These are phyloP conservation scores for Pleodorina starrii DNA, from an alignment of 139 green algal genomes.

Conservation along the genomic window DNA sequence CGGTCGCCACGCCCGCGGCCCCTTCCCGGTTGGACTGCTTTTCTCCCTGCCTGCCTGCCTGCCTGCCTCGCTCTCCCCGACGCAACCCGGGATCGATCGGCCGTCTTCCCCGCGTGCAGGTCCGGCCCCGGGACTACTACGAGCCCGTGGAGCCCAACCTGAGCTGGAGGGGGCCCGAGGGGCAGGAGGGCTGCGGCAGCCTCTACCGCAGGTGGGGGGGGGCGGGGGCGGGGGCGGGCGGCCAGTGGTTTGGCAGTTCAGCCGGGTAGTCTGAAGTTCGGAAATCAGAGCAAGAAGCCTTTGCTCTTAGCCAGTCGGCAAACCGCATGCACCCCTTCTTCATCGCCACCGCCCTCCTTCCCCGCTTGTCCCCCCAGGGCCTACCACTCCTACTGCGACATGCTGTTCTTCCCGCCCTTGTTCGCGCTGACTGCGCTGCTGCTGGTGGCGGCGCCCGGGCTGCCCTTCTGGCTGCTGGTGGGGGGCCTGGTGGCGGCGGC, in stretches of 20 bases:
- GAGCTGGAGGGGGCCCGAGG: slow-evolving; percentile 49
- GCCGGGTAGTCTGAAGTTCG: too few species aligned
- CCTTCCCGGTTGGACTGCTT: too few species aligned
- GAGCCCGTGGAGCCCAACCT: slow-evolving; percentile 53
- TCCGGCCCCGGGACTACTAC: slow-evolving; percentile 48
- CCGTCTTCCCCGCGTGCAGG: neutral
- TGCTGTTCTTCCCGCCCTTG: slow-evolving; percentile 39
- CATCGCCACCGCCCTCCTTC: too few species aligned
- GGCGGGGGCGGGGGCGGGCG: neutral
- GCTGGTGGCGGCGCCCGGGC: neutral
- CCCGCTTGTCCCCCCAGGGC: slow-evolving; percentile 13
- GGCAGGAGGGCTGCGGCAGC: slow-evolving; percentile 32
- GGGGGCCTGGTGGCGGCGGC: neutral
- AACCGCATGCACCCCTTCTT: too few species aligned
- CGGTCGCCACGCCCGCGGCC: too few species aligned
- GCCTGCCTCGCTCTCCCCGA: too few species aligned
- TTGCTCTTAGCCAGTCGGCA: too few species aligned
- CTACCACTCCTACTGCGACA: slow-evolving; percentile 14
- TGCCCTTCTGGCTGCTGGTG: slow-evolving; percentile 37
- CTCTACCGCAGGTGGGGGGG: slow-evolving; percentile 49
- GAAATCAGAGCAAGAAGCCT: too few species aligned
- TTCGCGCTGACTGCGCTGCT: neutral
- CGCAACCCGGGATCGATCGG: neutral
- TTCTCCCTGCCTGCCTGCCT: too few species aligned
- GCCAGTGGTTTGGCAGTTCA: too few species aligned